These are phyloP conservation scores for Beauveria sp. DNA, from an alignment of 2,329 filamentous ascomycete genomes.

Conservation along the genomic window DNA sequence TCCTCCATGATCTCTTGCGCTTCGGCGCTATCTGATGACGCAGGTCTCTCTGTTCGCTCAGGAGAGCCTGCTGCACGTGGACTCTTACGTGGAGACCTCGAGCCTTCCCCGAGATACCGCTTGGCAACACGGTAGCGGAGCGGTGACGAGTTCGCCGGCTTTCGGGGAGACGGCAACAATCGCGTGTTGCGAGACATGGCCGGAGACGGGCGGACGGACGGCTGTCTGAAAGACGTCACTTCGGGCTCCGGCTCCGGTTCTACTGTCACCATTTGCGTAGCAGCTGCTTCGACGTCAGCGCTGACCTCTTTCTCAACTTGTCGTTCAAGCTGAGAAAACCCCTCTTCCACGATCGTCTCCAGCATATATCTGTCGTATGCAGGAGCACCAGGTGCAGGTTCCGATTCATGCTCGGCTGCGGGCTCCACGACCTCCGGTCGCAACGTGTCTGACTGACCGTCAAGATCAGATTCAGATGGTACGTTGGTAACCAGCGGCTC, in stretches of 20 bases:
- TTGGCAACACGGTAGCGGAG: slow-evolving; percentile 28
- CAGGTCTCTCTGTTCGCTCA: neutral
- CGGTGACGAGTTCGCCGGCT: slow-evolving; percentile 19
- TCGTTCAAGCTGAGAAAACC: neutral
- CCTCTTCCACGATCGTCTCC: neutral
- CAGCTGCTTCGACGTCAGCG: neutral
- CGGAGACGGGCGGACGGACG: slow-evolving; percentile 15
- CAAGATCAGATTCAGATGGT: neutral
- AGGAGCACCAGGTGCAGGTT: neutral
- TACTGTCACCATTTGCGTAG: neutral
- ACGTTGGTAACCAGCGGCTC: neutral
- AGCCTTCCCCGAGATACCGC: neutral
- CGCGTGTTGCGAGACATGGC: neutral
- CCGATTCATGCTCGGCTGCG: neutral
- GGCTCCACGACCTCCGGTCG: neutral
- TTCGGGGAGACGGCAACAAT: neutral
- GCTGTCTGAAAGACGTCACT: slow-evolving; percentile 15
- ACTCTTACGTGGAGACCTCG: neutral
- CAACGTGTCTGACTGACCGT: neutral
- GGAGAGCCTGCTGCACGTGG: neutral
- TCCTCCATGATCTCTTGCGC: slow-evolving; percentile 16
- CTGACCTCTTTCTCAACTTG: neutral
- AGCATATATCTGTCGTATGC: neutral
- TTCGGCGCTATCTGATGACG: neutral
- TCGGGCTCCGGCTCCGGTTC: neutral